Percentiles rank a stretch among this genome's conserved stretches.
Evolutionary conservation across 129 eudicot genomes (phyloP).

Genomic region (Chrysanthemum seticuspe): DNA sequence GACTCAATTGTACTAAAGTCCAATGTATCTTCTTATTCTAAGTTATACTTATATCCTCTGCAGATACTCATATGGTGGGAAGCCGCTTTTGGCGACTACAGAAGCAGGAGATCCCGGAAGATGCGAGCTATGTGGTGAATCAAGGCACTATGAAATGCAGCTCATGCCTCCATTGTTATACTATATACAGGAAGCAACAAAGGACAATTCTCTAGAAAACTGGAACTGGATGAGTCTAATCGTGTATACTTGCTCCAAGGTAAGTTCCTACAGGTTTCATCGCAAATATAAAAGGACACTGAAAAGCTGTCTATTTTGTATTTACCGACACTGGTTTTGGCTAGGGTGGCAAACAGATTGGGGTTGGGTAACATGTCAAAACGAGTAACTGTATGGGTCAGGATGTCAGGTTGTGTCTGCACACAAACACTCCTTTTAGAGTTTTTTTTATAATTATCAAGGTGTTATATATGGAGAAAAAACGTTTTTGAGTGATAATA

Average conservation of each 20-base stretch:
- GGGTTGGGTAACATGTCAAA: too few species aligned
- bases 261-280: conserved; percentile 16
- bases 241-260: conserved; percentile 78
- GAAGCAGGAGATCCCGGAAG: conserved; percentile 50
- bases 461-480: too few species aligned
- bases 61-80: conserved; percentile 83
- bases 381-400: too few species aligned
- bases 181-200: conserved; percentile 64
- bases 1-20: not conserved
- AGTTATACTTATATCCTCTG: not conserved
- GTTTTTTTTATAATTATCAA: too few species aligned
- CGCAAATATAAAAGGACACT: too few species aligned
- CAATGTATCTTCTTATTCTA: not conserved
- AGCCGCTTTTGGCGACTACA: conserved; percentile 67
- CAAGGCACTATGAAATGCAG: conserved; percentile 83
- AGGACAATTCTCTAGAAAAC: conserved; percentile 45
- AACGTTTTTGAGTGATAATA: too few species aligned
- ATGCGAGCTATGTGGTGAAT: conserved; percentile 73
- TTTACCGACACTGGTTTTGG: too few species aligned
- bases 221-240: conserved; percentile 88
- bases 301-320: too few species aligned
- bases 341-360: too few species aligned
- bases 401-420: too few species aligned
- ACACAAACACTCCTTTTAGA: too few species aligned
- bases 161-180: conserved; percentile 81